phyloP scores from a whole-genome alignment of 2,329 filamentous ascomycete genomes.

The Scortechinia acanthostroma region DNA sequence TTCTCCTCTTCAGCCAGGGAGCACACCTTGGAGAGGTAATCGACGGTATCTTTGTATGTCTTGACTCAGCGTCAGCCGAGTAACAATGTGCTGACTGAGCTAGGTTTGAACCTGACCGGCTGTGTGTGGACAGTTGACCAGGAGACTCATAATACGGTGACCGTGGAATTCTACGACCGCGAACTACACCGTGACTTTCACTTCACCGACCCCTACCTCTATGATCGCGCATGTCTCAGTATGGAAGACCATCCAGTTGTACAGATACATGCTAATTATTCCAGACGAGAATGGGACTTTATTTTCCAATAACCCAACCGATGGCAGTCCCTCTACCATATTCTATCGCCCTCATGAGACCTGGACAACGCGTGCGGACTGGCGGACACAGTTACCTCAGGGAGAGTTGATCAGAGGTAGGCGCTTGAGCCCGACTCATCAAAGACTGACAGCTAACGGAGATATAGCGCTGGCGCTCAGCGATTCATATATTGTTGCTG shows the following conservation, averaged over 20 bases:
- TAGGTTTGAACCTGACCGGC: constrained; percentile 77
- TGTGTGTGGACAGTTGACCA: constrained; percentile 97
- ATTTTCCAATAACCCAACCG: constrained; percentile 59
- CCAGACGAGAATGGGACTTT: constrained; percentile 82
- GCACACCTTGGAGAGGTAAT: constrained; percentile 92
- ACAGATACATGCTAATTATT: not conserved
- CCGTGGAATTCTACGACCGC: constrained; percentile 94
- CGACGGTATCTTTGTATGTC: constrained; percentile 74
- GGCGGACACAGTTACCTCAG: constrained; percentile 78
- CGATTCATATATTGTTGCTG: constrained; percentile 83
- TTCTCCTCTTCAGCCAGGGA: constrained; percentile 82
- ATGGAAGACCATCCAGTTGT: not conserved
- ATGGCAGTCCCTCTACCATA: constrained; percentile 61
- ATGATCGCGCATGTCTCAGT: constrained; percentile 86
- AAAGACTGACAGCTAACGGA: not conserved
- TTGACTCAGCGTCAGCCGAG: no score
- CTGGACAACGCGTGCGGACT: constrained; percentile 86
- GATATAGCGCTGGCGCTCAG: constrained; percentile 77
- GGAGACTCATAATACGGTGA: constrained; percentile 86
- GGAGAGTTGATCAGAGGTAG: constrained; percentile 65
- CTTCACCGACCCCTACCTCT: constrained; percentile 91
- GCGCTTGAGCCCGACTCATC: not conserved
- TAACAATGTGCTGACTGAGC: no score
- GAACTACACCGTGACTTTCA: constrained; percentile 90
- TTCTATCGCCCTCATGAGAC: constrained; percentile 96